phyloP scores from a whole-genome alignment of 352 stramenopile genomes.

The Phytopythium sindhum region DNA sequence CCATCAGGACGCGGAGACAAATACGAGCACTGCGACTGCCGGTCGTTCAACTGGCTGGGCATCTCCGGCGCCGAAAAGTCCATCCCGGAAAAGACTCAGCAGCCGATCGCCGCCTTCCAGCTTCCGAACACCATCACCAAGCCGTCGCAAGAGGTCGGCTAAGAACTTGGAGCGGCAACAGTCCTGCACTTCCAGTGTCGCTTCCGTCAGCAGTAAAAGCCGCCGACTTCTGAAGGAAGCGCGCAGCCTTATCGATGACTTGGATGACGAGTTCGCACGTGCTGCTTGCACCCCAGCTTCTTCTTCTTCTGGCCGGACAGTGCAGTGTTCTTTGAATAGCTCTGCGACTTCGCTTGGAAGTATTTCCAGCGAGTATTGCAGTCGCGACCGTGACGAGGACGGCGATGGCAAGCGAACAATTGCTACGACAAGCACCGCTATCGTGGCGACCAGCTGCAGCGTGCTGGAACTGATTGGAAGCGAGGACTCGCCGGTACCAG shows the following conservation, averaged over 20 bases:
- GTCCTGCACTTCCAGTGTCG: too few species aligned
- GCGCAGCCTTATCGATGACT: constrained; percentile 2
- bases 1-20: not conserved
- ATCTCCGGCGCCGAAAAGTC: not conserved
- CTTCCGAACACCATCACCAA: constrained; percentile 1
- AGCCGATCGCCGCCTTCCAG: not conserved
- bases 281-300: not conserved
- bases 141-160: not conserved
- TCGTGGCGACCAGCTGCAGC: not conserved
- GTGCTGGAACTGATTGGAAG: not conserved
- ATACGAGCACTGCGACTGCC: not conserved
- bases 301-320: too few species aligned
- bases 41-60: not conserved
- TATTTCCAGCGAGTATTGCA: not conserved
- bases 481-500: not conserved
- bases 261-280: constrained; percentile 9
- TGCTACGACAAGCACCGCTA: not conserved
- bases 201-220: not conserved
- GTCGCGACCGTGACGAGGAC: not conserved
- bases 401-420: not conserved
- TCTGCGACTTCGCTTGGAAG: not conserved
- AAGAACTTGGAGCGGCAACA: not conserved
- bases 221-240: constrained; percentile 4
- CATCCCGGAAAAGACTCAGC: not conserved
- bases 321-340: not conserved